Base-by-base conservation (phyloP, 1,284 basidiomycete genomes). In the Cerrena zonata region DNA sequence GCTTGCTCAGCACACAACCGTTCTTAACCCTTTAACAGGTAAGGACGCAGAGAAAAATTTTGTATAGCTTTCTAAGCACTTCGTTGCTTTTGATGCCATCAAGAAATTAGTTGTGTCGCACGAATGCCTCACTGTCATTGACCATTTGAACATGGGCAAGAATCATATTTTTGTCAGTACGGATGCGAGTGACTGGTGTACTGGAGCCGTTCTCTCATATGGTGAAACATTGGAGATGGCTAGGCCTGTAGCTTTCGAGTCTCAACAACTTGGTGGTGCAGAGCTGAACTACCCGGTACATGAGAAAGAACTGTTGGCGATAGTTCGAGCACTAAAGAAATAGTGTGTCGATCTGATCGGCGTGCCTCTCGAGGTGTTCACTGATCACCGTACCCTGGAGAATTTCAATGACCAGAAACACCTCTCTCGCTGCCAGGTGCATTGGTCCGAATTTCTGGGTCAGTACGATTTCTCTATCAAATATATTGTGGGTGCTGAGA, bases 311-410 rank as follows among this genome's bases (percentile, higher is more conserved):
- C n/a, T n/a, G n/a, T 27, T 53, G 5, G 36, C 52, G 13, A 24
- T 22, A 56, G 53, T 60, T 22, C 54, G 47, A 47, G 27, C 53
- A 13, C 45, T 57, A 23, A 48, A 59, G 30, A 70, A 69, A 36
- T 78, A 68, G 66, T 24, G 60, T 0, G 42, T 54, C 0, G 60
- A 69, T 15, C 56, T 76, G 0, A 38, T 75, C 0, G 71, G 70
- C 0, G 40, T 51, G 0, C 58, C 49, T 0, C 65, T 76, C 37
- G 43, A 48, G 0, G 57, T 76, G 1, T 66, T 63, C 43, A 73
- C 71, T 0, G 69, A 76, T 52, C 75, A 78, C 50, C 42, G 57
- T 0, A 73, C 69, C 0, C 58, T 78, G 0, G 60, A 72, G 27
- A 64, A 68, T 48, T 72, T 77, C 41, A 2, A 57, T 1, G 56